phyloP scores from a whole-genome alignment of 140 eudicot genomes.

The Senecio squalidus region DNA sequence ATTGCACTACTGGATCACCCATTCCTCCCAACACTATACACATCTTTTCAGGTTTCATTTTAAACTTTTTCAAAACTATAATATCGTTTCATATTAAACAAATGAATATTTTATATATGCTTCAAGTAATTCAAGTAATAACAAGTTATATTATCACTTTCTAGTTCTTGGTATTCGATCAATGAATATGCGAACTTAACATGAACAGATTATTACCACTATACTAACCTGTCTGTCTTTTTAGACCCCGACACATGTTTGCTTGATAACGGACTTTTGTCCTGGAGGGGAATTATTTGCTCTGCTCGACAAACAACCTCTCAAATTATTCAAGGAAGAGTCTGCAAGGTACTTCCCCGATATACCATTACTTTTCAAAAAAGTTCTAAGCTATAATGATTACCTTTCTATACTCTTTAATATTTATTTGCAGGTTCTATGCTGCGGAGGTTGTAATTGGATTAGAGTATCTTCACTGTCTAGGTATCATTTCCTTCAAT shows the following conservation, averaged over 20 bases:
- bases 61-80: not conserved
- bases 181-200: not conserved
- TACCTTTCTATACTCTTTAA: not conserved
- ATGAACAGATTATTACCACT: not conserved
- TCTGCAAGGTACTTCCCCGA: conserved; percentile 68
- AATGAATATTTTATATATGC: no score
- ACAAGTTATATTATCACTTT: not conserved
- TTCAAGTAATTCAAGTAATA: no score
- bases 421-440: conserved; percentile 62
- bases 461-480: conserved; percentile 94
- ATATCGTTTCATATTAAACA: not conserved
- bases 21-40: conserved; percentile 85
- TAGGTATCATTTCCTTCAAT: conserved; percentile 47
- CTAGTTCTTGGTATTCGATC: not conserved
- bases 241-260: conserved; percentile 93
- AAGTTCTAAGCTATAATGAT: no score
- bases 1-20: conserved; percentile 92
- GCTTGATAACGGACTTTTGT: conserved; percentile 96
- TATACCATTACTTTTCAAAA: not conserved
- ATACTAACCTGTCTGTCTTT: conserved; percentile 19
- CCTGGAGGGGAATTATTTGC: conserved; percentile 98
- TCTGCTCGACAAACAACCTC: conserved; percentile 90
- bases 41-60: conserved; percentile 78
- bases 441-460: conserved; percentile 97
- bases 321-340: conserved; percentile 78